These are phyloP conservation scores for Hygrocybe coccinea DNA, from an alignment of 768 basidiomycete genomes.

Conservation along the genomic window DNA sequence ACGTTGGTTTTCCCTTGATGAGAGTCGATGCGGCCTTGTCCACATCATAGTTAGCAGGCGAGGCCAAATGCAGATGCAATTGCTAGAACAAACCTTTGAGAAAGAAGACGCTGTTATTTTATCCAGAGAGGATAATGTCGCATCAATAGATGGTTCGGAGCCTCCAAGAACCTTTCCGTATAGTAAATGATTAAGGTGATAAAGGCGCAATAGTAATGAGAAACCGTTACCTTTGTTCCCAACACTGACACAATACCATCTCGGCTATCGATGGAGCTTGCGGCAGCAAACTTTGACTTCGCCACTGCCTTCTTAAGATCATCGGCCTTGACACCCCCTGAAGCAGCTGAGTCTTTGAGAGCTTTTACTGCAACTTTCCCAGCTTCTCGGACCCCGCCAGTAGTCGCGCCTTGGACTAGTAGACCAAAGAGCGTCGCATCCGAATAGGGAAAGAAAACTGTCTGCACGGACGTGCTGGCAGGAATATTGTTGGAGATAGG, in stretches of 20 bases:
- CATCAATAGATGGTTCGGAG: slow-evolving; percentile 50
- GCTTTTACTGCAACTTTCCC: slow-evolving; percentile 64
- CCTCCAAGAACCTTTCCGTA: slow-evolving; percentile 56
- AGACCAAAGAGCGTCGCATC: slow-evolving; percentile 88
- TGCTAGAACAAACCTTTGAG: slow-evolving; percentile 53
- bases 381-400: slow-evolving; percentile 60
- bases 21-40: slow-evolving; percentile 60
- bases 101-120: slow-evolving; percentile 60
- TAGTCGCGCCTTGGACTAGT: slow-evolving; percentile 64
- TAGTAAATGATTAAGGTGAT: slow-evolving; percentile 4
- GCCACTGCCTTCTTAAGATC: slow-evolving; percentile 77
- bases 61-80: neutral
- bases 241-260: slow-evolving; percentile 59
- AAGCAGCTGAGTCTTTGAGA: slow-evolving; percentile 58
- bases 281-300: slow-evolving; percentile 84
- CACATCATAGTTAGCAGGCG: neutral
- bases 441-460: slow-evolving; percentile 83
- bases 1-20: slow-evolving; percentile 75
- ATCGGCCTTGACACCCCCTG: slow-evolving; percentile 57
- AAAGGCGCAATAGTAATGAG: neutral
- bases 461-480: slow-evolving; percentile 57
- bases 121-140: slow-evolving; percentile 65
- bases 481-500: slow-evolving; percentile 60
- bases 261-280: slow-evolving; percentile 61
- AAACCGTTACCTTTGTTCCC: slow-evolving; percentile 54